Percentiles rank a stretch among this genome's conserved stretches.
Evolutionary conservation across 2,329 filamentous ascomycete species (phyloP).

Genomic region (Harringtonia aguacate): DNA sequence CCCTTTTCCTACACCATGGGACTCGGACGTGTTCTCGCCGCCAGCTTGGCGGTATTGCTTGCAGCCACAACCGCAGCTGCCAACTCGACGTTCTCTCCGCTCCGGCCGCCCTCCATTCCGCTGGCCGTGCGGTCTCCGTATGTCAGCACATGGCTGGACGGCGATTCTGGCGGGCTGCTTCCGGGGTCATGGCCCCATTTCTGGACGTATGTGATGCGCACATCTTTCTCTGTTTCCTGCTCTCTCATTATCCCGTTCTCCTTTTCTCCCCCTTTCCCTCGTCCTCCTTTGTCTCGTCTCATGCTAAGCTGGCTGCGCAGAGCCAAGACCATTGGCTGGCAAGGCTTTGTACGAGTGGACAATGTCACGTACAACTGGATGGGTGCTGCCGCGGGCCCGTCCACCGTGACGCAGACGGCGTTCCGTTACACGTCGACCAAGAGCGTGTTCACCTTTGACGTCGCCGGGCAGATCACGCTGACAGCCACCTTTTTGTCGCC

Average conservation of each 20-base stretch:
- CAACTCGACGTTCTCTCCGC: slow-evolving; percentile 17
- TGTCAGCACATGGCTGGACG: slow-evolving; percentile 57
- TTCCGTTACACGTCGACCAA: slow-evolving; percentile 63
- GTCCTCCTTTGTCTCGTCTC: too few relatives aligned
- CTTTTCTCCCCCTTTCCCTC: too few relatives aligned
- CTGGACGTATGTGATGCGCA: slow-evolving; percentile 53
- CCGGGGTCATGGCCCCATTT: slow-evolving; percentile 60
- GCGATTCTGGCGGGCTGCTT: slow-evolving; percentile 53
- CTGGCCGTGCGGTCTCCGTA: slow-evolving; percentile 68
- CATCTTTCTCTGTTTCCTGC: too few relatives aligned
- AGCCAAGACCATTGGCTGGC: slow-evolving; percentile 51
- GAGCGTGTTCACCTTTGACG: slow-evolving; percentile 59
- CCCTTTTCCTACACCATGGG: background rate
- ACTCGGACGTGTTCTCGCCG: background rate
- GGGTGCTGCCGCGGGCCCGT: slow-evolving; percentile 40
- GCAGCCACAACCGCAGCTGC: background rate
- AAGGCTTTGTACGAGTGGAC: slow-evolving; percentile 60
- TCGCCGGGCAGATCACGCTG: slow-evolving; percentile 49
- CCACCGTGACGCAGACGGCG: slow-evolving; percentile 46
- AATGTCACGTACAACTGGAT: slow-evolving; percentile 55
- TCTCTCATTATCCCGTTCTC: background rate
- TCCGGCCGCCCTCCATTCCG: slow-evolving; percentile 32
- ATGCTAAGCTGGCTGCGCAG: slow-evolving; percentile 18
- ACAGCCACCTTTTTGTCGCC: slow-evolving; percentile 63
- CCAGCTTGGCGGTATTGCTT: background rate